Conservation (phyloP, 2,329 filamentous ascomycete species). For the Ilyonectria sp. region DNA sequence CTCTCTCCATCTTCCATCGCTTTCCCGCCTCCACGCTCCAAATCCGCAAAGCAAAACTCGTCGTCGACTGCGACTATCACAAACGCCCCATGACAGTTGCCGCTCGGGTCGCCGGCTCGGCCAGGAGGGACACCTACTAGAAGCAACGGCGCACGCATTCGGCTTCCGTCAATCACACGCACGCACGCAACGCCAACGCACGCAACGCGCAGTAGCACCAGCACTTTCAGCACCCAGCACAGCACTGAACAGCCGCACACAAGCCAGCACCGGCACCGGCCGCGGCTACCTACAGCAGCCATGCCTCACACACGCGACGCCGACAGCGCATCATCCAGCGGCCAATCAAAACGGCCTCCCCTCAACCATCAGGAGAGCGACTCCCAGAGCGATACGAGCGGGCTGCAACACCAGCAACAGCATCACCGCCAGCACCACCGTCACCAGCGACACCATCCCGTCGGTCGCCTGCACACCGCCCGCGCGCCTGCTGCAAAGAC, state of each 20-base stretch:
- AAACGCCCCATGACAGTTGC: constrained; percentile 38
- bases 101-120: constrained; percentile 33
- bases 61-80: constrained; percentile 23
- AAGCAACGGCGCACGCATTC: constrained; percentile 22
- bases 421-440: constrained; percentile 51
- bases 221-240: constrained; percentile 11
- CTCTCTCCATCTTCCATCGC: constrained; percentile 10
- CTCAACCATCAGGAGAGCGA: constrained; percentile 56
- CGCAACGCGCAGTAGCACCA: constrained; percentile 9
- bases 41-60: constrained; percentile 15
- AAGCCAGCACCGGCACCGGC: constrained; percentile 22
- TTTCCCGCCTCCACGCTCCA: constrained; percentile 14
- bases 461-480: constrained; percentile 62
- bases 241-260: constrained; percentile 7
- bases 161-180: constrained; percentile 22
- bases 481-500: constrained; percentile 68
- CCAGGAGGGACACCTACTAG: constrained; percentile 38
- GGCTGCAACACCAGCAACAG: constrained; percentile 47
- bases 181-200: constrained; percentile 27
- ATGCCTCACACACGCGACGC: constrained; percentile 63
- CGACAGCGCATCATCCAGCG: constrained; percentile 62
- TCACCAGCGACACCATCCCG: constrained; percentile 55
- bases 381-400: constrained; percentile 50
- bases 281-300: constrained; percentile 37
- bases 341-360: constrained; percentile 71